Evolutionary conservation across 1,284 basidiomycete species (phyloP), one percentile per base, ranked within the genome.

Genomic region (Pseudozyma sp.): DNA sequence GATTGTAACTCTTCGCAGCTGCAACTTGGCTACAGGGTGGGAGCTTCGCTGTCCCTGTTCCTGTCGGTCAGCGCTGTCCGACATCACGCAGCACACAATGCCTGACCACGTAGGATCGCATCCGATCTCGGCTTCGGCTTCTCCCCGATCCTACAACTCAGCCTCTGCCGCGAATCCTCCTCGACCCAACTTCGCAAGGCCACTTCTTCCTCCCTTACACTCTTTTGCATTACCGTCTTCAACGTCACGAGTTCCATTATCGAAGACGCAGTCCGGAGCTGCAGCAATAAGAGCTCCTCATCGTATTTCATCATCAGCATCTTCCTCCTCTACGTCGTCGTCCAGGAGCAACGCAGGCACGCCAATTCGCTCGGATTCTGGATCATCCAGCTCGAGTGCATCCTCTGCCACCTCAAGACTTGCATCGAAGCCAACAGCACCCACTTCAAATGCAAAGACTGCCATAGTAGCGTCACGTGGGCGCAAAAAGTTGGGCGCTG

Each of bases 121-220:
- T 40, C 45, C 61, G 50, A 38, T 59, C 35, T 31, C 42, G 59
- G 25, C n/a, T 48, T 63, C 56, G 61, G 68, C 50, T 50, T 45
- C 12, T 16, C 49, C 57, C 57, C 68, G 68, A 70, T 53, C 50
- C 14, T 47, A 40, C 54, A 52, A 50, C 49, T 44, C 47, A 54
- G 40, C 51, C 42, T 59, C 60, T 52, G 51, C 59, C 44, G 52
- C 47, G 18, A 18, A 16, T 42, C 34, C 60, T 1, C 21, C 40
- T 45, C 11, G 42, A 35, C 36, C 39, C 14, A 11, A 44, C 25
- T 55, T 56, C 45, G 49, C 43, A 11, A 44, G 19, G 36, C 49
- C 53, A 31, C 36, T 14, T 19, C 12, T 12, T 18, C 16, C 52
- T 36, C 21, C 18, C 13, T 31, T 31, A 31, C 14, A 44, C 13